Conservation (phyloP, 169 alveolate genomes). For the Eimeria acervulina region DNA sequence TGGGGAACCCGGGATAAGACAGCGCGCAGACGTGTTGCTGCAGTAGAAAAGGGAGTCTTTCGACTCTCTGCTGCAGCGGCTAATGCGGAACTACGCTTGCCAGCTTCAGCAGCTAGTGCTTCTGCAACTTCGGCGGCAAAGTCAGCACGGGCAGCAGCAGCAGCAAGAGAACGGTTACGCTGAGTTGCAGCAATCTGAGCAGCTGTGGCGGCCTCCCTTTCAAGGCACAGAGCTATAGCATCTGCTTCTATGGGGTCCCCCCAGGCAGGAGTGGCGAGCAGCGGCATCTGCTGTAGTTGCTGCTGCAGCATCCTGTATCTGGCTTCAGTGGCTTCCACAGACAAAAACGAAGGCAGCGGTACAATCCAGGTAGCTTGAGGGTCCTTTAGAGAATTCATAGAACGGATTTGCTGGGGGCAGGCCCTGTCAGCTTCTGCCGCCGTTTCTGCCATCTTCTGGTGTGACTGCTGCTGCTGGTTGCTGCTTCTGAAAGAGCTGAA, state of each 20-base stretch:
- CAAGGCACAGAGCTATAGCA: neutral
- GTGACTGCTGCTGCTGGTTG: neutral
- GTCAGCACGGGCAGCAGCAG: neutral
- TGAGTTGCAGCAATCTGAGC: neutral
- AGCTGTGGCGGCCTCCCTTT: neutral
- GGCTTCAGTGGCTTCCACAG: neutral
- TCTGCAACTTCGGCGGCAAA: slow-evolving; percentile 15
- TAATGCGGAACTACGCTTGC: neutral
- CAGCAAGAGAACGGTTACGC: neutral
- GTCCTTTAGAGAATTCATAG: neutral
- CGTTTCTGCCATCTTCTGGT: neutral
- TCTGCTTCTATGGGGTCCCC: slow-evolving; percentile 28
- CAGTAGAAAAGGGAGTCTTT: slow-evolving; percentile 3
- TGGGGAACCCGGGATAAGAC: neutral
- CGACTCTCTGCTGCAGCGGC: neutral
- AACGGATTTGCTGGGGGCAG: neutral
- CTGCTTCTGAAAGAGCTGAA: neutral
- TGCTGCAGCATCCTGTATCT: slow-evolving; percentile 30
- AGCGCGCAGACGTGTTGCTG: slow-evolving; percentile 1
- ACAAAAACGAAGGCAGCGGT: slow-evolving; percentile 32
- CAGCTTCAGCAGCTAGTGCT: slow-evolving; percentile 29
- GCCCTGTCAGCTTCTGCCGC: neutral
- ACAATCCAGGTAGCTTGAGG: neutral
- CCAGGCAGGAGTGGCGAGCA: slow-evolving; percentile 25
- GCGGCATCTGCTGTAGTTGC: slow-evolving; percentile 18